Percentiles rank a stretch among this genome's conserved stretches.
phyloP scores from a whole-genome alignment of 164 flowering plant species.

The Umbilicus rupestris region DNA sequence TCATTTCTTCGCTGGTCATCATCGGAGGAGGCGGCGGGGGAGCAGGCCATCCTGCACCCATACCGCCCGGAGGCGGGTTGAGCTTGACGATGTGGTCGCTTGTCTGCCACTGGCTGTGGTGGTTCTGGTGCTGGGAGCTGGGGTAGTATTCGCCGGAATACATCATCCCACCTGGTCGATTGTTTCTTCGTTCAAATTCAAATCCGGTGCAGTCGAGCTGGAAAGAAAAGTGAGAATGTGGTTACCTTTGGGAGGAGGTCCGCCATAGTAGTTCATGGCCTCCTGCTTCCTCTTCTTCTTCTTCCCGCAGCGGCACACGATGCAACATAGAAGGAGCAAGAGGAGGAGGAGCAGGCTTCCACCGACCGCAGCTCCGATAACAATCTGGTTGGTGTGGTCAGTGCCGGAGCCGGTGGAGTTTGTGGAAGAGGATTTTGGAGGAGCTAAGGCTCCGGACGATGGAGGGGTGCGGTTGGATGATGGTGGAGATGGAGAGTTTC shows the following conservation, averaged over 20 bases:
- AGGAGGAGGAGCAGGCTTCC: conserved; percentile 4
- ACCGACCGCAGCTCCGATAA: conserved; percentile 10
- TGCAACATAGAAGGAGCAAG: conserved; percentile 6
- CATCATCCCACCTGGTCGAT: conserved; percentile 1
- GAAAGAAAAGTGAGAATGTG: conserved; percentile 4
- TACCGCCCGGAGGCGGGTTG: conserved; percentile 2
- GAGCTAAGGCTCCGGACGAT: background rate
- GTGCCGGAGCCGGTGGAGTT: background rate
- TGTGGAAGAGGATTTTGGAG: conserved; percentile 1
- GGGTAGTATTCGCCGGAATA: conserved; percentile 5
- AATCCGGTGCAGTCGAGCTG: too few species aligned
- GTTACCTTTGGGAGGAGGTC: background rate
- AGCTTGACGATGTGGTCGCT: conserved; percentile 11
- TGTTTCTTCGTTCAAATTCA: too few species aligned
- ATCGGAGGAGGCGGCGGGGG: conserved; percentile 13
- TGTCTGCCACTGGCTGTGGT: background rate
- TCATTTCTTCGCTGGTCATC: conserved; percentile 12
- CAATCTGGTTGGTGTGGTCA: background rate
- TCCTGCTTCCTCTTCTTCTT: conserved; percentile 12
- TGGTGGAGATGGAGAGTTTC: conserved; percentile 6
- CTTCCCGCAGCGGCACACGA: background rate
- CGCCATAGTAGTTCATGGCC: conserved; percentile 8
- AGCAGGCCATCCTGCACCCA: conserved; percentile 12
- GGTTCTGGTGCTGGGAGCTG: background rate
- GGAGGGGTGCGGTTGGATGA: conserved; percentile 12